These are phyloP conservation scores for Azolla pinnata DNA, from an alignment of 75 land plant genomes.

Conservation along the genomic window DNA sequence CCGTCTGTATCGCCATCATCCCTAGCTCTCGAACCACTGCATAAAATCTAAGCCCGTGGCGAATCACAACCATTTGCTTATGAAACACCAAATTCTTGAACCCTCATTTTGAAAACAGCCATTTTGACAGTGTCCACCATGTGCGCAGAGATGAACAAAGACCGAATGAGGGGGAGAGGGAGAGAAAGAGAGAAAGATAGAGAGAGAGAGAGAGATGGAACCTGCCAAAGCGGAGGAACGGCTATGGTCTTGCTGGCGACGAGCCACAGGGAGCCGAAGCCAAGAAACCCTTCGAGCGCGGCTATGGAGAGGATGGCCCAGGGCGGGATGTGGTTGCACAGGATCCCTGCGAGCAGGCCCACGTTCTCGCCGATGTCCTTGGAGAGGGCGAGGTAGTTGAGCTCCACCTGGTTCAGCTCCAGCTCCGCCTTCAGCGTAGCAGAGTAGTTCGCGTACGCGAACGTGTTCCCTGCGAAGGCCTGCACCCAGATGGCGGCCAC, in stretches of 20 bases:
- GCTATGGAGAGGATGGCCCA: slow-evolving; percentile 32
- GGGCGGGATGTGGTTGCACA: slow-evolving; percentile 26
- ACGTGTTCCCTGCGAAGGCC: slow-evolving; percentile 33
- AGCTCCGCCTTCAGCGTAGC: slow-evolving; percentile 19
- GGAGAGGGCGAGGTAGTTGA: slow-evolving; percentile 26
- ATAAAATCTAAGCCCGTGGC: too few relatives aligned
- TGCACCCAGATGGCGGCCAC: slow-evolving; percentile 34
- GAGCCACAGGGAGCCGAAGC: slow-evolving; percentile 27
- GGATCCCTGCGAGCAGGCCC: slow-evolving; percentile 24
- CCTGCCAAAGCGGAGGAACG: slow-evolving; percentile 31
- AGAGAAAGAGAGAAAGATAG: too few relatives aligned
- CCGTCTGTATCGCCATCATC: too few relatives aligned
- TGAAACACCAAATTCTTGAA: too few relatives aligned
- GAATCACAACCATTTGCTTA: too few relatives aligned
- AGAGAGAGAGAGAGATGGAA: too few relatives aligned
- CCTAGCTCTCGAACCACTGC: too few relatives aligned
- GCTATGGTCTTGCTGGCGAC: slow-evolving; percentile 14
- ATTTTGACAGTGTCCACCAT: too few relatives aligned
- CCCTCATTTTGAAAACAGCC: too few relatives aligned
- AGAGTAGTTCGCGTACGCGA: slow-evolving; percentile 42
- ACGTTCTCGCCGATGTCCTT: slow-evolving; percentile 33
- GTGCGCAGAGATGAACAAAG: too few relatives aligned
- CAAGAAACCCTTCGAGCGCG: slow-evolving; percentile 20
- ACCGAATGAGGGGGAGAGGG: too few relatives aligned
- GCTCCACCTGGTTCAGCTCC: slow-evolving; percentile 25